Evolutionary conservation across 1,284 basidiomycete species (phyloP).

Genomic region (Fomitopsis palustris): DNA sequence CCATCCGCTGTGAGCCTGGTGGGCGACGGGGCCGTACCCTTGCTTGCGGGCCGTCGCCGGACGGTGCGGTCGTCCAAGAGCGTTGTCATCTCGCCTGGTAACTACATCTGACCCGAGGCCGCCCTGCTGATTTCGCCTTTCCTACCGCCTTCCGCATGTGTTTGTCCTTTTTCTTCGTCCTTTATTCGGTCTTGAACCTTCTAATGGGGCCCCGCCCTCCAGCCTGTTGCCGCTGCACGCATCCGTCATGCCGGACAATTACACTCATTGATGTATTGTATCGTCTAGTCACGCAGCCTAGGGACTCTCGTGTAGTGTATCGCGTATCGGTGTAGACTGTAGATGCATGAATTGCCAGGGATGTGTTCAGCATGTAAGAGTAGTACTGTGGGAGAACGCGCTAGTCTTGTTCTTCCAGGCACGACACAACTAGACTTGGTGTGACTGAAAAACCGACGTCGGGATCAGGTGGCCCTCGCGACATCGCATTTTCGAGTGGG

Average conservation of each 20-base stretch:
- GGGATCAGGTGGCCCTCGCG: no score
- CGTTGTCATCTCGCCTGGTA: not conserved
- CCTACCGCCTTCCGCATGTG: not conserved
- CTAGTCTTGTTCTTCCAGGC: not conserved
- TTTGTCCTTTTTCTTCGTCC: not conserved
- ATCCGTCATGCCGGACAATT: not conserved
- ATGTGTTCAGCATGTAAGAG: not conserved
- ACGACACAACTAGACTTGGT: no score
- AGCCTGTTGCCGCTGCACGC: not conserved
- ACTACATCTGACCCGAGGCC: not conserved
- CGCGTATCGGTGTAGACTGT: not conserved
- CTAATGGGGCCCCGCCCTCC: not conserved
- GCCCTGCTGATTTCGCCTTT: not conserved
- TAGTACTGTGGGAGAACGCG: not conserved
- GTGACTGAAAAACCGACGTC: no score
- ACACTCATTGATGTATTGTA: not conserved
- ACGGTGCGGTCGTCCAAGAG: not conserved
- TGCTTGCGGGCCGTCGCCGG: not conserved
- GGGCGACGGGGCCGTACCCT: not conserved
- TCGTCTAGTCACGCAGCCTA: not conserved
- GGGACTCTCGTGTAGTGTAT: not conserved
- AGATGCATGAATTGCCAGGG: not conserved
- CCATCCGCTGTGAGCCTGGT: not conserved
- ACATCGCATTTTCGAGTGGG: no score
- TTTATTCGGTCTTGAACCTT: not conserved